phyloP scores from a whole-genome alignment of 768 basidiomycete genomes.

The Chiua virens region DNA sequence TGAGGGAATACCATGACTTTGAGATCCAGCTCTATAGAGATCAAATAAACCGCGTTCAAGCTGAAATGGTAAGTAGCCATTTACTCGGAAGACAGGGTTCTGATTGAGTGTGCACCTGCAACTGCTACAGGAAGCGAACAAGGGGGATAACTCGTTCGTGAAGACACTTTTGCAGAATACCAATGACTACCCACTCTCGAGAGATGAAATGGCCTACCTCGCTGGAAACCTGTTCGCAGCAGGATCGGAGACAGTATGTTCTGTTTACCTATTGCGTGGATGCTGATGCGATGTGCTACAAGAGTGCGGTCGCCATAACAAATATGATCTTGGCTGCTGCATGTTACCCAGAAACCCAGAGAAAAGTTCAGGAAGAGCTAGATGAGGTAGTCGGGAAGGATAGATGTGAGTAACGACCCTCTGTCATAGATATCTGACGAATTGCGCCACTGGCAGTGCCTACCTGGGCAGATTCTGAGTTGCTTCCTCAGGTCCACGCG shows the following conservation, averaged over 20 bases:
- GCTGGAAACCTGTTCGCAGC: constrained; percentile 60
- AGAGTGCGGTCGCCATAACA: constrained; percentile 52
- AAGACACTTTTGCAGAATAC: constrained; percentile 52
- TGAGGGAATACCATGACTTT: constrained; percentile 50
- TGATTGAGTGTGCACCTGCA: too few species aligned
- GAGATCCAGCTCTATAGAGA: constrained; percentile 50
- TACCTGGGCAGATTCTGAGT: constrained; percentile 31
- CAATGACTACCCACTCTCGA: constrained; percentile 44
- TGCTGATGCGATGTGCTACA: background rate
- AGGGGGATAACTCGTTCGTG: constrained; percentile 39
- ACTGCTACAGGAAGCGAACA: constrained; percentile 6
- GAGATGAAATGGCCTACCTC: constrained; percentile 56
- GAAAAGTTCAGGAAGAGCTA: constrained; percentile 51
- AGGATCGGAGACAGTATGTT: constrained; percentile 49
- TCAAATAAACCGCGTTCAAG: constrained; percentile 45
- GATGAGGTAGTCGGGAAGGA: constrained; percentile 48
- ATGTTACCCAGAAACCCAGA: constrained; percentile 50
- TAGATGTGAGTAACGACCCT: constrained; percentile 9
- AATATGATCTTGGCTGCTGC: too few species aligned
- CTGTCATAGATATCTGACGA: background rate
- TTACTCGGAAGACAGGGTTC: too few species aligned
- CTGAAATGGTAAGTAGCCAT: constrained; percentile 37
- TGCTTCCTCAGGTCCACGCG: too few species aligned
- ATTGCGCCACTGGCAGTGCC: constrained; percentile 33
- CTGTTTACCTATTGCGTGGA: background rate